Evolutionary conservation across 495 filamentous ascomycete genomes (phyloP).

Genomic region (Thermothielavioides terrestris): DNA sequence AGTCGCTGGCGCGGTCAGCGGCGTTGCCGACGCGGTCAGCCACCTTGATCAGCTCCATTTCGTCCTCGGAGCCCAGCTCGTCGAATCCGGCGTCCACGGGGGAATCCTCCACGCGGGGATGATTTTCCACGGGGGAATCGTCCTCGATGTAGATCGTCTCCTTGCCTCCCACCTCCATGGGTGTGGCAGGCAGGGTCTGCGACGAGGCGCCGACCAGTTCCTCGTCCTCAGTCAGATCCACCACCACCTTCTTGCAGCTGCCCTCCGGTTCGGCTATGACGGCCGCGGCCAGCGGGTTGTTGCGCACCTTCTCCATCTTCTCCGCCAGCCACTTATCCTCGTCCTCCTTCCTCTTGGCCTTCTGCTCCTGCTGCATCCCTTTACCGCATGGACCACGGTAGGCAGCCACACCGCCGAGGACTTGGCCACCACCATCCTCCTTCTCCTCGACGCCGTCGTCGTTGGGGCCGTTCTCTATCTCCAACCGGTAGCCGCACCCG

Average conservation of each 20-base stretch:
- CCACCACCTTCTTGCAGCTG: not conserved
- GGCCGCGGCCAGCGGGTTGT: not conserved
- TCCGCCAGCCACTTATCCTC: not conserved
- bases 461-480: not conserved
- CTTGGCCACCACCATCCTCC: not conserved
- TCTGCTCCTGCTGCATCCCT: not conserved
- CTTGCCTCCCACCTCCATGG: not conserved
- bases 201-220: not conserved
- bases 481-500: not conserved
- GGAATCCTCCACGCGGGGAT: not conserved
- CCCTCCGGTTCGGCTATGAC: not conserved
- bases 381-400: no score
- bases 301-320: not conserved
- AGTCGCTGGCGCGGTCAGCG: no score
- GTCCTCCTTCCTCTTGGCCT: not conserved
- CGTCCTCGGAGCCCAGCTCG: not conserved
- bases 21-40: no score
- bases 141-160: not conserved
- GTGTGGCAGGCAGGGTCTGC: not conserved
- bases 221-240: conserved; percentile 1
- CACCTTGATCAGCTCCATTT: not conserved
- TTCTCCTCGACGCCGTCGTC: not conserved
- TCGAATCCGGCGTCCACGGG: not conserved
- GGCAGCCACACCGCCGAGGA: not conserved
- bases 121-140: not conserved